Evolutionary conservation across 2,329 filamentous ascomycete genomes (phyloP), one percentile per base, ranked within the genome.

Genomic region (Penicillium sumatraense): DNA sequence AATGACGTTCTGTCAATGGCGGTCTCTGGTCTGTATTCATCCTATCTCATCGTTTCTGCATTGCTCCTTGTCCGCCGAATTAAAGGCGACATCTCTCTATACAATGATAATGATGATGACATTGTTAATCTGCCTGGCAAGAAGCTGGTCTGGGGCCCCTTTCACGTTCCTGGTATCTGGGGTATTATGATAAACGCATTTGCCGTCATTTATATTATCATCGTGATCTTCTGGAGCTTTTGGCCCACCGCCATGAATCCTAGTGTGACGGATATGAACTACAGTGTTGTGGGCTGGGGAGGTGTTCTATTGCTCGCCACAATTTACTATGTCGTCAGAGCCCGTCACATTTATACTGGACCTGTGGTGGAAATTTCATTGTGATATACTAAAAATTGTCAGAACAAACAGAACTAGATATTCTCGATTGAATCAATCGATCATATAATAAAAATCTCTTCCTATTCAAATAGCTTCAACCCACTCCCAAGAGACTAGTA

Each of bases 1-100:
- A 77, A 75, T 60, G 69, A 71, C 29, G 74, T 79, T 45, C 65
- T 71, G 40, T 71, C 51, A 4, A 57, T 57, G 46, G 45, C 54
- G 5, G 46, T 57, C 13, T 57, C 54, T 13, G 50, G 46, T 13
- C 41, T 57, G 3, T 57, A 57, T 21, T 20, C 52, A 9, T 57
- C 54, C 5, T 57, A 57, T n/a, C 31, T 57, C 3, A 44, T 57
- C 3, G 50, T 57, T 4, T 14, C 31, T 2, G 16, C 13, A 5
- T 24, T 57, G 14, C 54, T 57, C 1, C 50, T 57, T 5, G 29
- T 53, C 29, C 50, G 44, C 1, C 24, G 26, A 13, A 31, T 24
- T 20, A 44, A 35, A 10, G 38, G 27, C 3, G 29, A 38, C 3
- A 29, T 23, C 31, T 20, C 42, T 31, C 42, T 8, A 5, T 46